These are phyloP conservation scores for Cladosporium sphaerospermum DNA, from an alignment of 2,329 filamentous ascomycete species.

Conservation along the genomic window DNA sequence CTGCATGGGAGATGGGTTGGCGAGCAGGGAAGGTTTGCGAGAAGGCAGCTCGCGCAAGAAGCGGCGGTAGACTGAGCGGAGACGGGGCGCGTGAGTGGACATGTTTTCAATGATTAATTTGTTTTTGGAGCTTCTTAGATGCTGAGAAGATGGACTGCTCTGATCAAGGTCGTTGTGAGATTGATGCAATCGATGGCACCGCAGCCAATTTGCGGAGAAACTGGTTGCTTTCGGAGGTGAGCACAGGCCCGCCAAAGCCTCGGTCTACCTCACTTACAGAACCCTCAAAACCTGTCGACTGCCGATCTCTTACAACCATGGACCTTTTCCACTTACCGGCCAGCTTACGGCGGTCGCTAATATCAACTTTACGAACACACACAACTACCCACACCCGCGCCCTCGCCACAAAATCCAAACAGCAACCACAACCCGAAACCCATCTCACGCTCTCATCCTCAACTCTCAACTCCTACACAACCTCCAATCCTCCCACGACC, in stretches of 20 bases:
- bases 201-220: conserved; percentile 2
- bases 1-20: conserved; percentile 62
- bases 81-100: conserved; percentile 35
- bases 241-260: neutral
- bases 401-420: conserved; percentile 2
- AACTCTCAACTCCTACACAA: conserved; percentile 30
- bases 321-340: conserved; percentile 24
- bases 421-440: conserved; percentile 9
- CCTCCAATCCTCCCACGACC: conserved; percentile 26
- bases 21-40: conserved; percentile 48
- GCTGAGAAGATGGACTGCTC: neutral
- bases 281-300: neutral
- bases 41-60: conserved; percentile 84
- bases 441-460: conserved; percentile 25
- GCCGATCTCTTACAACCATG: conserved; percentile 13
- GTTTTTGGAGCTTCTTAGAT: neutral
- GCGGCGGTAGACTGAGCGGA: conserved; percentile 78
- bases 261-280: conserved; percentile 10
- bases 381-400: neutral
- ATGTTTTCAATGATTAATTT: conserved; percentile 20
- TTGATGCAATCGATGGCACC: neutral
- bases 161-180: neutral
- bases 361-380: neutral
- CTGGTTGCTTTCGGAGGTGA: conserved; percentile 1
- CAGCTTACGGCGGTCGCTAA: neutral